Base-by-base conservation (phyloP, 139 green algal species). In the Coelastrella sp. region DNA sequence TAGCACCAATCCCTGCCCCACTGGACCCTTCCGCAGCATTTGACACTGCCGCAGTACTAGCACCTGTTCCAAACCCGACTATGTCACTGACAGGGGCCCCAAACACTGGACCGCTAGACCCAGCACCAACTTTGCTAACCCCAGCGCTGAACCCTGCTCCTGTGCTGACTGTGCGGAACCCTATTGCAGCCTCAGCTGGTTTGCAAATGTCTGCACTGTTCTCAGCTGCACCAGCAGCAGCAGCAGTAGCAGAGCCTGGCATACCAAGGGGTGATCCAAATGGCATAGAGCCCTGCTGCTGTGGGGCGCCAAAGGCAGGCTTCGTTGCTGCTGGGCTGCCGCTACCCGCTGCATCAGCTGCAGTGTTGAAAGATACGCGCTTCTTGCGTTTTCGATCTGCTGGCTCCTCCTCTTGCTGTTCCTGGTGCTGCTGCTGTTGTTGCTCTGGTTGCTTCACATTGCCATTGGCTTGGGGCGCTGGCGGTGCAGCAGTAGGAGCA, bases 231-330 rank as follows among this genome's bases (percentile, higher is more conserved):
- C n/a, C 74, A 80, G 74, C 74, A 60, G 23, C 74, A 80, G 11
- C 22, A 80, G 23, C 22, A 54, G 71, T 23, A 23, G 19, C 71
- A 5, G 17, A 47, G 23, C 16, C 71, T 80, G 74, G 23, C 58
- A 23, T 23, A n/a, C 58, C 80, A 74, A 85, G 73, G 5, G 80
- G 80, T n/a, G 80, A 85, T 4, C 80, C 80, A 85, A 85, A 85
- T n/a, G 80, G 58, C 58, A 85, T 56, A 56, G 10, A 58, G 19
- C 58, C 13, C 80, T 85, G 80, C n/a, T n/a, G n/a, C 81, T 77
- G 81, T 20, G 81, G 81, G 5, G 59, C 14, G 57, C 79, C 79
- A 86, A 74, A 86, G 2, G 59, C 80, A n/a, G 80, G 23, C 19
- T 47, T 86, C 7, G 59, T 66, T 75, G 80, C 80, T 10, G n/a